Conservation (phyloP, 2,329 filamentous ascomycete genomes). For the Penicillium sp. region DNA sequence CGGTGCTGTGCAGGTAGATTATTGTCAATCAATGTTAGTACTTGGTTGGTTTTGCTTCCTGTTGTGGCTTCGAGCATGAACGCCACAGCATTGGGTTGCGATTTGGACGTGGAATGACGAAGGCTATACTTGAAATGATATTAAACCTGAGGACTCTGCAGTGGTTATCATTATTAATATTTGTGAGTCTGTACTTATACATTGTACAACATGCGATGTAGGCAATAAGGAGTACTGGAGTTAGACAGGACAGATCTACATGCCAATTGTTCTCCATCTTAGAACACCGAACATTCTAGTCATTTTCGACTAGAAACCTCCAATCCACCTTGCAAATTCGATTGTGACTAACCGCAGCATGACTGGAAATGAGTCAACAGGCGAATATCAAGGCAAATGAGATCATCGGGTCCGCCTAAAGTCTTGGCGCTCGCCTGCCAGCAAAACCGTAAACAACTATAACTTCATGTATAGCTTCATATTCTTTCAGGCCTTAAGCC, state of each 20-base stretch:
- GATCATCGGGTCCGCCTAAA: conserved; percentile 4
- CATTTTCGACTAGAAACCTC: background rate
- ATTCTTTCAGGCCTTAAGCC: background rate
- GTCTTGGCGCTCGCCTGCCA: conserved; percentile 1
- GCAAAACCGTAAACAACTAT: conserved; percentile 3
- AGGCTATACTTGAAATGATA: background rate
- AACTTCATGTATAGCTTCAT: conserved; percentile 5
- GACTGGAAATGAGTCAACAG: conserved; percentile 7
- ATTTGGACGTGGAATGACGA: background rate
- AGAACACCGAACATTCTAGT: background rate
- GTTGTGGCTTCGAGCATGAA: background rate
- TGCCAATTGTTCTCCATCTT: background rate
- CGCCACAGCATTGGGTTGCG: background rate
- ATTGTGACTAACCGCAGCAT: background rate
- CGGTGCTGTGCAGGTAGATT: background rate
- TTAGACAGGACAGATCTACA: background rate
- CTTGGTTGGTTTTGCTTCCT: background rate
- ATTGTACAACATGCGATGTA: background rate
- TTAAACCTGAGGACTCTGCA: background rate
- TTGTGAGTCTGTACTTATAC: background rate
- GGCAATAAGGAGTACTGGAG: background rate
- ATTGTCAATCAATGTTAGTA: background rate
- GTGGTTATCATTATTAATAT: background rate
- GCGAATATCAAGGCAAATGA: background rate
- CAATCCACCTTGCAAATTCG: background rate